Percentiles rank a stretch among this genome's conserved stretches.
These are phyloP conservation scores for Nicotiana otophora DNA, from an alignment of 257 asterid genomes.

Conservation along the genomic window DNA sequence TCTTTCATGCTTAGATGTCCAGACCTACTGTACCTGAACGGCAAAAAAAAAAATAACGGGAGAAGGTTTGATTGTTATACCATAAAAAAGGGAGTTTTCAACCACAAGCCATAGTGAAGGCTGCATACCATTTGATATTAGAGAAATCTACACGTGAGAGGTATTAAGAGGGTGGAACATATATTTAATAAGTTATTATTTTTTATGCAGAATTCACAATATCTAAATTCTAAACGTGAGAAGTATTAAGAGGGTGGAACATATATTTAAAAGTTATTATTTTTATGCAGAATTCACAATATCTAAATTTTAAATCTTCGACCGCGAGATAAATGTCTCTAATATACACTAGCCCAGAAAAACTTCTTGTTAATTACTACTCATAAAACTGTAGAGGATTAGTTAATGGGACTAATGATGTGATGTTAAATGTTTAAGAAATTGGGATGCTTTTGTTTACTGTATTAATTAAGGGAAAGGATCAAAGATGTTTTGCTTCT, in stretches of 20 bases:
- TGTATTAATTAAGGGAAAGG: not conserved
- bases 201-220: no score
- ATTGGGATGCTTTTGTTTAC: conserved; percentile 11
- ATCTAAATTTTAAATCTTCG: not conserved
- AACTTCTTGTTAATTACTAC: not conserved
- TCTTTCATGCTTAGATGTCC: no score
- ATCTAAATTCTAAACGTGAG: no score
- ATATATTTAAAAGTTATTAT: no score
- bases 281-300: not conserved
- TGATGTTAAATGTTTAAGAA: conserved; percentile 11
- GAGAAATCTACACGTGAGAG: no score
- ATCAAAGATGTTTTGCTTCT: not conserved
- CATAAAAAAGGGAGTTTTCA: not conserved
- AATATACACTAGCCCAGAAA: not conserved
- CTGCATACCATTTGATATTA: no score
- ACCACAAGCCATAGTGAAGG: not conserved
- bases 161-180: no score
- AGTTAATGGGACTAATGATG: conserved; percentile 14
- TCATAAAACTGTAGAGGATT: conserved; percentile 5
- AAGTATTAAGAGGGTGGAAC: no score
- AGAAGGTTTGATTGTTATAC: not conserved
- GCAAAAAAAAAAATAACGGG: no score
- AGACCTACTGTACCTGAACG: no score
- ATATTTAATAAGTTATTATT: no score
- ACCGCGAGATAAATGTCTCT: not conserved